phyloP scores from a whole-genome alignment of 179 eudicot genomes.

The Patellifolia procumbens region DNA sequence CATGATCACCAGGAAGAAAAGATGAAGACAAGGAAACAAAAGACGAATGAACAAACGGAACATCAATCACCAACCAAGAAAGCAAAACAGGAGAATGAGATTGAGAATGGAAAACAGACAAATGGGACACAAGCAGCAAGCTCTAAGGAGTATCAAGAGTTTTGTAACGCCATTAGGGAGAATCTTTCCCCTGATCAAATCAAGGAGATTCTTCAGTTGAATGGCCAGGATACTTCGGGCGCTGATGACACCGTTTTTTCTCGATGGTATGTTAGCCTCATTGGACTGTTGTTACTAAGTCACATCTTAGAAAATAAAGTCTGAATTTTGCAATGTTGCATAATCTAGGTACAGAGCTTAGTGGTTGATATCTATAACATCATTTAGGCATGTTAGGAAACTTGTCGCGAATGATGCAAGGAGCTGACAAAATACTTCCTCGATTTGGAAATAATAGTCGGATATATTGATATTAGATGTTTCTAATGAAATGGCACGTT shows the following conservation, averaged over 20 bases:
- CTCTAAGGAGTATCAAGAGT: constrained; percentile 38
- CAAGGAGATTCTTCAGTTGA: constrained; percentile 38
- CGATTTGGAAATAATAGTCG: no score
- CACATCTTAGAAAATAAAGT: no score
- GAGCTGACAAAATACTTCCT: no score
- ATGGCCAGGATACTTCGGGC: constrained; percentile 48
- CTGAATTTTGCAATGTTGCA: no score
- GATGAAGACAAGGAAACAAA: constrained; percentile 40
- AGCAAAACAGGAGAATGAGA: constrained; percentile 33
- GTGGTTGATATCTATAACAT: no score
- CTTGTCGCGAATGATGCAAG: no score
- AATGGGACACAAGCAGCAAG: constrained; percentile 22
- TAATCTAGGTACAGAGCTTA: no score
- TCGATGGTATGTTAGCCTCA: constrained; percentile 50
- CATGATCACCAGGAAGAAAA: constrained; percentile 35
- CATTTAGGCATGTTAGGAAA: no score
- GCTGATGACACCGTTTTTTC: constrained; percentile 52
- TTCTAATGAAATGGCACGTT: no score
- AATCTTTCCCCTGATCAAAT: constrained; percentile 36
- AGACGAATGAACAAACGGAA: constrained; percentile 25
- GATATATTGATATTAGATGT: no score
- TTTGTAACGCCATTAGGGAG: constrained; percentile 38
- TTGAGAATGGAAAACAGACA: background rate
- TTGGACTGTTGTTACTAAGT: no score
- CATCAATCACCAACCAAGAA: constrained; percentile 35